Evolutionary conservation across 257 asterid species (phyloP).

Genomic region (Thymus mandschuricus): DNA sequence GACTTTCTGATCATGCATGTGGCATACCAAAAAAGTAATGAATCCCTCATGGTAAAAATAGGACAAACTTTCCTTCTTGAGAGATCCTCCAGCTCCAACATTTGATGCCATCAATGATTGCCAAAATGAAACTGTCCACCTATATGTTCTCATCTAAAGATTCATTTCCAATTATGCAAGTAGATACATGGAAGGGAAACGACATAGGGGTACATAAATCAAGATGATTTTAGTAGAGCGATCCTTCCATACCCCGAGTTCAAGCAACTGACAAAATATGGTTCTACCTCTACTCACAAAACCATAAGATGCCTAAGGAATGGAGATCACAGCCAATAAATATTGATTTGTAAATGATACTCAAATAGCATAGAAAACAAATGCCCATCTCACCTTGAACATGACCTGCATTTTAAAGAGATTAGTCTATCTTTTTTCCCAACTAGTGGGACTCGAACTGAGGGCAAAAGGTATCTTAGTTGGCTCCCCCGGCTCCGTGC

Average conservation of each 20-base stretch:
- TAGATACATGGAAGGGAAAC: neutral
- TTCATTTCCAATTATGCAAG: neutral
- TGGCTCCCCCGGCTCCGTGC: conserved; percentile 46
- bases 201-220: neutral
- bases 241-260: conserved; percentile 8
- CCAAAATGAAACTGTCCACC: conserved; percentile 6
- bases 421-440: conserved; percentile 42
- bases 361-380: conserved; percentile 4
- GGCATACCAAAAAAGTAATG: conserved; percentile 12
- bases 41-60: conserved; percentile 13
- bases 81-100: conserved; percentile 1
- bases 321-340: conserved; percentile 5
- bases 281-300: conserved; percentile 12
- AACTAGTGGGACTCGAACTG: conserved; percentile 31
- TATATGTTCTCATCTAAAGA: neutral
- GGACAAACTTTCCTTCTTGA: neutral
- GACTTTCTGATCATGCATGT: neutral
- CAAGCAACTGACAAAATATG: conserved; percentile 12
- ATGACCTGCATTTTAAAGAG: conserved; percentile 44
- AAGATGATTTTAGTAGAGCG: conserved; percentile 14
- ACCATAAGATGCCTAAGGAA: conserved; percentile 2
- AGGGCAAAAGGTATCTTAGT: conserved; percentile 32
- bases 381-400: conserved; percentile 46
- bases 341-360: conserved; percentile 5
- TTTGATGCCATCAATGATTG: neutral